Evolutionary conservation across 2,329 filamentous ascomycete genomes (phyloP).

Genomic region (Fusarium lateritium): DNA sequence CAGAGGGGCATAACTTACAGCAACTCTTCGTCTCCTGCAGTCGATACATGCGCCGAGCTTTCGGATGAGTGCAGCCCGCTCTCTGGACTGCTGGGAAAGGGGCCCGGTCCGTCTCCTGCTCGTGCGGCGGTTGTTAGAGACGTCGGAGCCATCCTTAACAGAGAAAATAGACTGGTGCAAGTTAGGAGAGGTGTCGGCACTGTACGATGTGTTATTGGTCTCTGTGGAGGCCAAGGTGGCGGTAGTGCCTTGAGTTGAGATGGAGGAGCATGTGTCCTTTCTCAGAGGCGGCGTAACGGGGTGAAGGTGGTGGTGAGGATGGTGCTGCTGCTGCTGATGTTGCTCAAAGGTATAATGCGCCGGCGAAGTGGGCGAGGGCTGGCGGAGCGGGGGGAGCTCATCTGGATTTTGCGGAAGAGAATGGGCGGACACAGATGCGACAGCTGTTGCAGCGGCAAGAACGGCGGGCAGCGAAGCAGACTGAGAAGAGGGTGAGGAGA

Average conservation of each 20-base stretch:
- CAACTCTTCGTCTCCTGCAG: conserved; percentile 70
- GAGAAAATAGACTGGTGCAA: conserved; percentile 68
- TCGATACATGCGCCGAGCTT: conserved; percentile 72
- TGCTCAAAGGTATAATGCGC: conserved; percentile 50
- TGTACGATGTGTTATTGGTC: conserved; percentile 66
- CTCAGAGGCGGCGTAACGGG: conserved; percentile 53
- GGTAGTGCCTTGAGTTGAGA: conserved; percentile 66
- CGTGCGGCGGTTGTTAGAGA: conserved; percentile 67
- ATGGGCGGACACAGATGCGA: conserved; percentile 41
- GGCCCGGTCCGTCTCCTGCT: conserved; percentile 73
- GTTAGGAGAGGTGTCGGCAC: conserved; percentile 67
- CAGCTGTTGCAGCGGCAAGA: conserved; percentile 42
- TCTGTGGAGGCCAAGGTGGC: conserved; percentile 61
- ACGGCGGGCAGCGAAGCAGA: conserved; percentile 47
- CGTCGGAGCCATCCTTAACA: conserved; percentile 68
- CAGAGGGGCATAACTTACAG: conserved; percentile 61
- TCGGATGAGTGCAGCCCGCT: conserved; percentile 71
- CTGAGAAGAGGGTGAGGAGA: conserved; percentile 48
- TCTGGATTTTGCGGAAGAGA: conserved; percentile 46
- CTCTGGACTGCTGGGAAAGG: conserved; percentile 70
- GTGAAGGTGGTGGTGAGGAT: conserved; percentile 49
- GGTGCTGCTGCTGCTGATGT: conserved; percentile 47
- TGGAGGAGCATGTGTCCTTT: conserved; percentile 69
- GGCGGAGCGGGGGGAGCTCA: conserved; percentile 49
- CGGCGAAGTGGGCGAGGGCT: conserved; percentile 48